Conservation (phyloP, 1,284 basidiomycete species). For the Irpex sp. region DNA sequence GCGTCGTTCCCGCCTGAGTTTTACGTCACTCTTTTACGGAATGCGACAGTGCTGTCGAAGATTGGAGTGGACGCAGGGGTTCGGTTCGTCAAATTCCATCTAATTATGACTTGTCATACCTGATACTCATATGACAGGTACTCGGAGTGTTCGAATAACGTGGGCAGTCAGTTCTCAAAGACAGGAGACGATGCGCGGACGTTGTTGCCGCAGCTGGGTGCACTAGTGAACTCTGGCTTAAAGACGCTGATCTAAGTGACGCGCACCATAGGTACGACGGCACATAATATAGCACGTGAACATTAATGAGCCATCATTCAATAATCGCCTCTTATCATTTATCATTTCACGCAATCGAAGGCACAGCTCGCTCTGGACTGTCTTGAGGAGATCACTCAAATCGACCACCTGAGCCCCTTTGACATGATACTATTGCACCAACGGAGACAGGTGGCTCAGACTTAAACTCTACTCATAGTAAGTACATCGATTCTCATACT, state of each 20-base stretch:
- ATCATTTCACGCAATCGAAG: too few relatives aligned
- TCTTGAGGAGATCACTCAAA: too few relatives aligned
- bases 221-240: slow-evolving; percentile 48
- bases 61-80: slow-evolving; percentile 44
- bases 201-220: slow-evolving; percentile 47
- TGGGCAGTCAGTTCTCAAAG: slow-evolving; percentile 35
- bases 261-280: too few relatives aligned
- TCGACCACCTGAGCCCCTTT: too few relatives aligned
- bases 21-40: slow-evolving; percentile 44
- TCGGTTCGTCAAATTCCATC: background rate
- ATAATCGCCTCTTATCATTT: too few relatives aligned
- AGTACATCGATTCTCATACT: too few relatives aligned
- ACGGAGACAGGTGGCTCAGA: too few relatives aligned
- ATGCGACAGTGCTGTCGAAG: slow-evolving; percentile 29
- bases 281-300: too few relatives aligned
- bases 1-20: slow-evolving; percentile 54
- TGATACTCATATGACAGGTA: slow-evolving; percentile 27
- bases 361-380: too few relatives aligned
- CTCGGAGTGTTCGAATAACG: slow-evolving; percentile 41
- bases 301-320: too few relatives aligned
- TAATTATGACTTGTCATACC: background rate
- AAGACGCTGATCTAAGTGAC: slow-evolving; percentile 55
- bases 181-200: slow-evolving; percentile 55
- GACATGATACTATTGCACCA: too few relatives aligned
- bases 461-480: too few relatives aligned